These are phyloP conservation scores for Platismatia glauca DNA, from an alignment of 495 filamentous ascomycete species.

Conservation along the genomic window DNA sequence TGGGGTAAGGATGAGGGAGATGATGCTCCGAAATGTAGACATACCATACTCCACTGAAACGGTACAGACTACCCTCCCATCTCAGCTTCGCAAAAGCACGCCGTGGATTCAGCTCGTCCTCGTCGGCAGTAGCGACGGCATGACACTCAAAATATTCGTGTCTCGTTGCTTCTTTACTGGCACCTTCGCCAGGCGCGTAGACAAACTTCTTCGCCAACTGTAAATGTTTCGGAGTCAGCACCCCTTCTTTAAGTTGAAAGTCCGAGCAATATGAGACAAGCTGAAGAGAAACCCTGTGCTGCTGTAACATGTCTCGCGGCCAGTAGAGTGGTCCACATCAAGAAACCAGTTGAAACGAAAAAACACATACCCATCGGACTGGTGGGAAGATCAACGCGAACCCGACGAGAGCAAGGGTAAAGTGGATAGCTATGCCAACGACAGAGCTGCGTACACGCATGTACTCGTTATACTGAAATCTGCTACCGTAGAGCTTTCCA, in stretches of 20 bases:
- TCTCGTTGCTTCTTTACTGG: constrained; percentile 44
- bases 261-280: too few relatives aligned
- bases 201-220: constrained; percentile 45
- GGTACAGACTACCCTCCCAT: constrained; percentile 57
- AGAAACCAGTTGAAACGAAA: too few relatives aligned
- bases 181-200: constrained; percentile 59
- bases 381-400: constrained; percentile 44
- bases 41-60: constrained; percentile 59
- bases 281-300: too few relatives aligned
- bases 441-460: constrained; percentile 52
- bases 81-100: constrained; percentile 50
- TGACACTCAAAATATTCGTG: constrained; percentile 56
- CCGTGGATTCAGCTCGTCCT: constrained; percentile 34
- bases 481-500: constrained; percentile 56
- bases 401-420: constrained; percentile 42
- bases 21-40: too few relatives aligned
- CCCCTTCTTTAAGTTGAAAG: too few relatives aligned
- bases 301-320: too few relatives aligned
- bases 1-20: too few relatives aligned
- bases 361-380: too few relatives aligned
- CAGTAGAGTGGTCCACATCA: too few relatives aligned
- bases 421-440: constrained; percentile 48
- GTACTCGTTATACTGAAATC: constrained; percentile 65
- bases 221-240: too few relatives aligned
- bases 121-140: constrained; percentile 56